Base-by-base conservation (phyloP, 2,329 filamentous ascomycete species). In the Xylariaceae sp. region DNA sequence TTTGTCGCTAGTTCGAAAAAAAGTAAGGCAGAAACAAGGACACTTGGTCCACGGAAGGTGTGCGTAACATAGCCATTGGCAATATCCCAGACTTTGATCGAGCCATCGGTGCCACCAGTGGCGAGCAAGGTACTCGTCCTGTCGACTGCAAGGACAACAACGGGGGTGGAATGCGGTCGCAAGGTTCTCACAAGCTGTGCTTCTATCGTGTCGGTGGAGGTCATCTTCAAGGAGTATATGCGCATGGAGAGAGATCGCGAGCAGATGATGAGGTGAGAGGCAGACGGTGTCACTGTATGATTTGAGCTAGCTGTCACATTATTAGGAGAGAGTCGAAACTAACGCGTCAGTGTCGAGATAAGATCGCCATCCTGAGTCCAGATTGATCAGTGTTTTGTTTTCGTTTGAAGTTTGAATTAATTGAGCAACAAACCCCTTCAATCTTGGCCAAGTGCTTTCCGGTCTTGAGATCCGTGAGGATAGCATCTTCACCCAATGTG, bases 61-160 rank as follows among this genome's bases (percentile, higher is more conserved):
- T 98, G 93, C 22, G 94, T 98, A 23, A 90, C 83, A 66, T 87
- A 97, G 19, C 93, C 93, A 36, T 85, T 88, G 40, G 77, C 75
- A 48, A 98, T 89, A 67, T 98, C 93, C 92, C 92, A 98, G 42
- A 98, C 85, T 67, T 98, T 98, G 58, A 97, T 88, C 1, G 86
- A 81, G 20, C 93, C 93, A 63, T 98, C 93, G 3, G 93, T 91
- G 39, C 88, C 88, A 52, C 94, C 93, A 14, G 92, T 97, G 14
- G 91, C 93, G 35, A 98, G 75, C 11, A 98, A 73, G 2, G 92
- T 95, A 60, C 91, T 86, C 1, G 91, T 95, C 43, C 81, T 77
- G 64, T 98, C 93, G 50, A 93, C 82, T 1, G 88, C 83, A 12
- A 92, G 75, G 7, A 92, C 88, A 2, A 95, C 84, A 2, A 97